phyloP scores from a whole-genome alignment of 352 stramenopile genomes.

The Phytophthora sp. region DNA sequence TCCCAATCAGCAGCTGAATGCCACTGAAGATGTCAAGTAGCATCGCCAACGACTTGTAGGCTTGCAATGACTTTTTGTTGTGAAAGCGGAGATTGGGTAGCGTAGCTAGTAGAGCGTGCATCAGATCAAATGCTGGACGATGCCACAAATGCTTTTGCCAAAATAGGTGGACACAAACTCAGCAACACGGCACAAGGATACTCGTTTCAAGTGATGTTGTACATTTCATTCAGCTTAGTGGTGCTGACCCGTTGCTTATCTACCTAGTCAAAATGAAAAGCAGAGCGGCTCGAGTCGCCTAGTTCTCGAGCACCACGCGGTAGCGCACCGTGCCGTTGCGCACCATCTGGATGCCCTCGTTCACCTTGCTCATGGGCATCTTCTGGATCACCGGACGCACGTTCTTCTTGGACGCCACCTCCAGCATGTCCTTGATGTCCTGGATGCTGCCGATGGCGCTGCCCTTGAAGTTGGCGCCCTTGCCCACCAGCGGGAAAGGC shows the following conservation, averaged over 20 bases:
- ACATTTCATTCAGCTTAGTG: constrained; percentile 6
- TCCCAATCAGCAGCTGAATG: constrained; percentile 4
- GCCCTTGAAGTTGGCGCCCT: constrained; percentile 53
- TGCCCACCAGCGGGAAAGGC: constrained; percentile 50
- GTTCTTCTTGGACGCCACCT: too few species aligned
- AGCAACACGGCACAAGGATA: too few species aligned
- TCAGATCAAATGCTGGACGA: background rate
- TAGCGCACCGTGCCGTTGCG: constrained; percentile 45
- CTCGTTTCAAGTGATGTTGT: constrained; percentile 2
- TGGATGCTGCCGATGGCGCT: constrained; percentile 76
- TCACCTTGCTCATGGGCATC: constrained; percentile 52
- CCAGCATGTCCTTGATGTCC: constrained; percentile 84
- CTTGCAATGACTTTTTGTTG: too few species aligned
- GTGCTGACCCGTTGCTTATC: background rate
- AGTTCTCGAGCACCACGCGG: constrained; percentile 58
- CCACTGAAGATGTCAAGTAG: too few species aligned
- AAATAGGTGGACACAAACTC: background rate
- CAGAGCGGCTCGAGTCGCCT: background rate
- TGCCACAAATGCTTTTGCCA: too few species aligned
- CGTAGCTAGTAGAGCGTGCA: too few species aligned
- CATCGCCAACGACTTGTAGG: too few species aligned
- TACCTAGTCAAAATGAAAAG: background rate
- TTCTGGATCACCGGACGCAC: constrained; percentile 61
- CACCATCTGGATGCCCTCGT: constrained; percentile 56
- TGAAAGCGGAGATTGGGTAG: too few species aligned